Percentiles rank a stretch among this genome's conserved stretches.
phyloP scores from a whole-genome alignment of 148 eudicot genomes.

The Selenicereus undatus region DNA sequence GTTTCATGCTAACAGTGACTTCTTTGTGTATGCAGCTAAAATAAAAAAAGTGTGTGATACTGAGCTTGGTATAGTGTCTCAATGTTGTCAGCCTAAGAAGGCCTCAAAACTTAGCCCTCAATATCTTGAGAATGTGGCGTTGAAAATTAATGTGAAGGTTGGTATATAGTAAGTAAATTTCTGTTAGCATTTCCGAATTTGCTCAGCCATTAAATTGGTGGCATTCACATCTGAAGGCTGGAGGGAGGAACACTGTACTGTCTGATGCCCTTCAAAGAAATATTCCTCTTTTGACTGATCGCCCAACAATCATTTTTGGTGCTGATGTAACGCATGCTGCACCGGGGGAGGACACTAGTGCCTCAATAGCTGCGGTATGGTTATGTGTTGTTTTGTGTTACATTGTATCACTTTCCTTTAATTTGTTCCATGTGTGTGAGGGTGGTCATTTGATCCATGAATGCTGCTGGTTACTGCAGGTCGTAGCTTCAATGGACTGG shows the following conservation, averaged over 20 bases:
- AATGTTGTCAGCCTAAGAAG: conserved; percentile 68
- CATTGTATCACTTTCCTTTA: background rate
- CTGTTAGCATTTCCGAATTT: background rate
- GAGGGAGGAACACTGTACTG: conserved; percentile 65
- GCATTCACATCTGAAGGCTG: conserved; percentile 41
- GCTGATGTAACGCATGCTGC: conserved; percentile 92
- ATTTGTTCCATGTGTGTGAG: background rate
- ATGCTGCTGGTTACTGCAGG: conserved; percentile 34
- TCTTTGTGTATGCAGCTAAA: conserved; percentile 38
- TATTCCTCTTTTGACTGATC: conserved; percentile 49
- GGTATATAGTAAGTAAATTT: background rate
- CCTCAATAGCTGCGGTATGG: conserved; percentile 88
- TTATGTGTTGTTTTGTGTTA: background rate
- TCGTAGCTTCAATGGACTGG: conserved; percentile 95
- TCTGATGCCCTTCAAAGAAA: conserved; percentile 27
- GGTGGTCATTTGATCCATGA: background rate
- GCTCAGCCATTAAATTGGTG: background rate
- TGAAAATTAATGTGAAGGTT: conserved; percentile 93
- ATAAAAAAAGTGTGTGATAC: conserved; percentile 84
- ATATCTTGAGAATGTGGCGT: conserved; percentile 73
- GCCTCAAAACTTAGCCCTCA: conserved; percentile 38
- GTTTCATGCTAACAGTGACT: background rate
- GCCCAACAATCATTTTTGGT: conserved; percentile 72
- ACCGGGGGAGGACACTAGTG: conserved; percentile 80
- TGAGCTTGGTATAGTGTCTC: conserved; percentile 75